These are phyloP conservation scores for Termitomyces sp. DNA, from an alignment of 768 basidiomycete genomes.

Conservation along the genomic window DNA sequence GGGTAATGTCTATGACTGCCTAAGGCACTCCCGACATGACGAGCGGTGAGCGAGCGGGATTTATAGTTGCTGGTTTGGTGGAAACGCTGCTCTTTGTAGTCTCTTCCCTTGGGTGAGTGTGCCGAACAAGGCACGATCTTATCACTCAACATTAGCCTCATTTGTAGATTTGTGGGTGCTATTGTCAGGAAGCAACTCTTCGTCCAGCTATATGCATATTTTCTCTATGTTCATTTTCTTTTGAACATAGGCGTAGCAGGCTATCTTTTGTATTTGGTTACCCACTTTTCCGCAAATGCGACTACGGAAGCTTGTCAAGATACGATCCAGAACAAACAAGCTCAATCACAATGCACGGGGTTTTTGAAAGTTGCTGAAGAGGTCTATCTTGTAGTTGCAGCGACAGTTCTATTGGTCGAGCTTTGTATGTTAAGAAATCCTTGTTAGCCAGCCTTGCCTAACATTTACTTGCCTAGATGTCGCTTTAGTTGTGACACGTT, in stretches of 20 bases:
- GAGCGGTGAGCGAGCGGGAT: constrained; percentile 33
- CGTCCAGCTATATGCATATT: constrained; percentile 52
- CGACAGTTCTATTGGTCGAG: constrained; percentile 46
- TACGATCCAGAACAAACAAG: constrained; percentile 36
- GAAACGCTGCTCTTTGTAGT: constrained; percentile 51
- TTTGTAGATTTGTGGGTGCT: constrained; percentile 55
- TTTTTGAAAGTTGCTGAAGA: constrained; percentile 40
- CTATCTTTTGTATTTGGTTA: constrained; percentile 50
- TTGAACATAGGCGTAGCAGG: constrained; percentile 50
- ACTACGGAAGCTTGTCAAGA: constrained; percentile 42
- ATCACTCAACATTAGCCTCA: not conserved
- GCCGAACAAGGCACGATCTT: not conserved
- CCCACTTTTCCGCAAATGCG: constrained; percentile 41
- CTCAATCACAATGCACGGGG: constrained; percentile 41
- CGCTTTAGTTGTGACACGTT: constrained; percentile 50
- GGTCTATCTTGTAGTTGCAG: constrained; percentile 44
- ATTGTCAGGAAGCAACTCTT: constrained; percentile 61
- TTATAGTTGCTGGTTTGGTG: constrained; percentile 49
- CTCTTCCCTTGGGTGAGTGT: constrained; percentile 51
- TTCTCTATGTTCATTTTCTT: constrained; percentile 55
- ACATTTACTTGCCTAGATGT: constrained; percentile 36
- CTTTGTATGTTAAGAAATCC: constrained; percentile 45
- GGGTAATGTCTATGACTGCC: not conserved
- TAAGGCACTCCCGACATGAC: constrained; percentile 35
- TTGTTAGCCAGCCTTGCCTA: not conserved